These are phyloP conservation scores for Chlamydomonas eustigma DNA, from an alignment of 139 green algal genomes.

Conservation along the genomic window DNA sequence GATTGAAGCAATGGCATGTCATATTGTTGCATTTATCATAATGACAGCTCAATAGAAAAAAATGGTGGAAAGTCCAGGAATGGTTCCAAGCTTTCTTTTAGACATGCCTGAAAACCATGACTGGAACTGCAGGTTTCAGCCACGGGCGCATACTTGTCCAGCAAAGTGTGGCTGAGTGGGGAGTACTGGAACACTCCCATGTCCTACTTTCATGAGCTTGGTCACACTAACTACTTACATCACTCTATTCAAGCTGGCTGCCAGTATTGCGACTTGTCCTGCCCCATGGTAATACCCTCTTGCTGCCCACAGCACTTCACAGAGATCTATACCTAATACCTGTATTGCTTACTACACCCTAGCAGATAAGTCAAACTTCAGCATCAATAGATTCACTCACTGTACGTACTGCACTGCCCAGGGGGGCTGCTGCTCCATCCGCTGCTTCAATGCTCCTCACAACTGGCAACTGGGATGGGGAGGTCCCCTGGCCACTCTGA, in stretches of 20 bases:
- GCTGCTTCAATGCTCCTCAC: constrained; percentile 36
- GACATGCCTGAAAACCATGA: background rate
- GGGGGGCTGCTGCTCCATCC: constrained; percentile 11
- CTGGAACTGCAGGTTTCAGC: background rate
- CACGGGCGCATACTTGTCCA: background rate
- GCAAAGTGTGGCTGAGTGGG: constrained; percentile 15
- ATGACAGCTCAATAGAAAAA: no score
- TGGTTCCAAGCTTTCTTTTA: no score
- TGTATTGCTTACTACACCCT: no score
- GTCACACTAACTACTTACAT: constrained; percentile 41
- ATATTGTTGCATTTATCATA: no score
- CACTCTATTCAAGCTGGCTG: constrained; percentile 19
- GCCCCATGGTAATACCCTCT: constrained; percentile 30
- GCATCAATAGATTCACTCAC: no score
- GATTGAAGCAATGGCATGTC: no score
- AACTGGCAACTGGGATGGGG: constrained; percentile 47
- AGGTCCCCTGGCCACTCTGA: background rate
- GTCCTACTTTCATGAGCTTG: constrained; percentile 39
- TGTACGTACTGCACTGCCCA: no score
- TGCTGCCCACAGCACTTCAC: no score
- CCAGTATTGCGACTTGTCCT: constrained; percentile 33
- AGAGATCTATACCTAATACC: no score
- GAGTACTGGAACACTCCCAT: constrained; percentile 14
- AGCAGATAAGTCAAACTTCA: no score
- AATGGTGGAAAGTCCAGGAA: no score